A percentile compares a stretch with the other conserved stretches of the same genome.
phyloP scores from a whole-genome alignment of 2,329 filamentous ascomycete genomes.

The Aspergillus jensenii region DNA sequence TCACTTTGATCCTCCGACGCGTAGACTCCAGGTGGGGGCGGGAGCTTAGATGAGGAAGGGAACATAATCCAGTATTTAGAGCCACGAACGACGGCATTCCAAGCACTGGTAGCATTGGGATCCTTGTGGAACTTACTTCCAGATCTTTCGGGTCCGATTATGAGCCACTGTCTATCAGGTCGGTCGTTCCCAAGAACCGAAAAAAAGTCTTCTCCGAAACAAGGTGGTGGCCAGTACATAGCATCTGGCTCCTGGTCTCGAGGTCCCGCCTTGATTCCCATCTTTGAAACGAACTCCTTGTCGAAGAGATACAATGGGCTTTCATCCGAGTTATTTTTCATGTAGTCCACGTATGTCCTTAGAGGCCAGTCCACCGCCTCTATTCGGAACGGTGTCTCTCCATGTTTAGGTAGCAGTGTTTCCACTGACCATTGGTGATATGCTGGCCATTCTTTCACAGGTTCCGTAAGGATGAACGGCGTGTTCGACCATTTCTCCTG shows the following conservation, averaged over 20 bases:
- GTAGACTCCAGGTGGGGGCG: conserved; percentile 81
- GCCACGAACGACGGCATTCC: conserved; percentile 90
- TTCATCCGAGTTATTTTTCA: conserved; percentile 77
- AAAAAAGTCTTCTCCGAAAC: conserved; percentile 86
- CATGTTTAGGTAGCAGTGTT: conserved; percentile 64
- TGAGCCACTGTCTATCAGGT: conserved; percentile 89
- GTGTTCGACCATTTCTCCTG: conserved; percentile 71
- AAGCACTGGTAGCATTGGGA: conserved; percentile 70
- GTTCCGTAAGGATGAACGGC: conserved; percentile 83
- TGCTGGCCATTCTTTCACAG: conserved; percentile 78
- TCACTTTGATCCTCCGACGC: conserved; percentile 88
- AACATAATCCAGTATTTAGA: conserved; percentile 99
- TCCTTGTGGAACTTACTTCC: conserved; percentile 95
- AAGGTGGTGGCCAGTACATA: conserved; percentile 75
- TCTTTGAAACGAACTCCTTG: conserved; percentile 81
- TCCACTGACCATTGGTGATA: conserved; percentile 72
- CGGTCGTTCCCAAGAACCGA: conserved; percentile 72
- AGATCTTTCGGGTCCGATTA: conserved; percentile 81
- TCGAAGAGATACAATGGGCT: conserved; percentile 93
- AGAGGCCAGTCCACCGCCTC: conserved; percentile 94
- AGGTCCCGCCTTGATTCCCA: conserved; percentile 64
- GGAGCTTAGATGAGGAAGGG: conserved; percentile 62
- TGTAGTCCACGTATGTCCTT: conserved; percentile 77
- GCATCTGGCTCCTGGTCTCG: conserved; percentile 45
- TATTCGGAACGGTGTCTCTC: conserved; percentile 72